phyloP scores from a whole-genome alignment of 306 rosid genomes.

The Pachyrhizus erosus region DNA sequence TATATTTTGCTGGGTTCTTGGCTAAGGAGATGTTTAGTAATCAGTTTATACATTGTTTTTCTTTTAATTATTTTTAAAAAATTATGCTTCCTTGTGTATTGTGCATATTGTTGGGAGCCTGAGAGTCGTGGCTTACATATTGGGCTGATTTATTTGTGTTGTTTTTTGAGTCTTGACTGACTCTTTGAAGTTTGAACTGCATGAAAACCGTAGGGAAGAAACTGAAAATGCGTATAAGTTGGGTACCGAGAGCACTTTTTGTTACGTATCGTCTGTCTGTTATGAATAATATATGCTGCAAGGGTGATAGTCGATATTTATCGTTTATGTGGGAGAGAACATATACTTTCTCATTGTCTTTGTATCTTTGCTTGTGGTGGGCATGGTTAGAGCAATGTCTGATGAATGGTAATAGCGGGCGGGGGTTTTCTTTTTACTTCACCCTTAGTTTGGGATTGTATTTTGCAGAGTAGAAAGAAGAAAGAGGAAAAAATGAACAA shows the following conservation, averaged over 20 bases:
- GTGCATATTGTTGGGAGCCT: slow-evolving; percentile 20
- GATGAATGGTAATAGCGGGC: not conserved
- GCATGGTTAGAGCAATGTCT: not conserved
- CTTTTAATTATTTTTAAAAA: not conserved
- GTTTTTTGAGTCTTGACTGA: not conserved
- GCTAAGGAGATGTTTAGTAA: slow-evolving; percentile 4
- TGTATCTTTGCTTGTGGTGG: not conserved
- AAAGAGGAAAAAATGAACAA: slow-evolving; percentile 66
- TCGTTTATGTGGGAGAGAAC: slow-evolving; percentile 2
- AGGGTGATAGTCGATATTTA: not conserved
- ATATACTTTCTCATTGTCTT: slow-evolving; percentile 1
- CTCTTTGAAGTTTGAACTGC: not conserved
- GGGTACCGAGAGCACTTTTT: not conserved
- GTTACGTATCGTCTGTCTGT: not conserved
- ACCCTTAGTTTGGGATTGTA: not conserved
- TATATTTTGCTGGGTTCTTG: not conserved
- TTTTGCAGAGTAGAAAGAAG: slow-evolving; percentile 23
- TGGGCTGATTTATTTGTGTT: not conserved
- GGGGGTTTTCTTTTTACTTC: not conserved
- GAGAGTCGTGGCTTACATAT: not conserved
- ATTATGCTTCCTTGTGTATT: slow-evolving; percentile 26
- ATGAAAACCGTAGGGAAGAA: slow-evolving; percentile 1
- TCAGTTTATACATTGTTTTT: slow-evolving; percentile 5
- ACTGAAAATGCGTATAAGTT: not conserved
- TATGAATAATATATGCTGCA: not conserved